Evolutionary conservation across 2,329 filamentous ascomycete genomes (phyloP).

Genomic region (Fusarium euwallaceae): DNA sequence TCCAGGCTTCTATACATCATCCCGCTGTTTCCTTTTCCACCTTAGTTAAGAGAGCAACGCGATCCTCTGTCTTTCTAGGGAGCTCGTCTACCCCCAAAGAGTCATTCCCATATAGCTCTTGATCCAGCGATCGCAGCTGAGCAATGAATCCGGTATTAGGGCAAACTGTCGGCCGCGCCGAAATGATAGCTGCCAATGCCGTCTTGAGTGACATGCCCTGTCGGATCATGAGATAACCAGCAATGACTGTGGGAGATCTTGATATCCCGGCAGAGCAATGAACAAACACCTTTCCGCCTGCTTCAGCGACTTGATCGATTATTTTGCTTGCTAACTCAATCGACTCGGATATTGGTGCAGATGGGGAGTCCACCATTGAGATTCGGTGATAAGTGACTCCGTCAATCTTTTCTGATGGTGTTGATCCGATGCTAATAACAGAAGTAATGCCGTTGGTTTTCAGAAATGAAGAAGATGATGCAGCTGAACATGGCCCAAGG

Average conservation of each 20-base stretch:
- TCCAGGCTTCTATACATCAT: not conserved
- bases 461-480: not conserved
- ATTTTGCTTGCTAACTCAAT: not conserved
- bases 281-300: not conserved
- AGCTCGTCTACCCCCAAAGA: not conserved
- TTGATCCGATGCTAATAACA: not conserved
- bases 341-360: not conserved
- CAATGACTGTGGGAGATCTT: not conserved
- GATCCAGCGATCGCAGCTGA: not conserved
- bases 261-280: slow-evolving; percentile 5
- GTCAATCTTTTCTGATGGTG: not conserved
- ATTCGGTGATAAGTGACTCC: not conserved
- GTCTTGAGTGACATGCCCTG: not conserved
- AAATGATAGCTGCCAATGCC: not conserved
- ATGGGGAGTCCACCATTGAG: not conserved
- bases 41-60: not conserved
- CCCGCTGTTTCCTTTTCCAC: not conserved
- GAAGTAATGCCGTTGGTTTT: not conserved
- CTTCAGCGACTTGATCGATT: not conserved
- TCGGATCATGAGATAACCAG: not conserved
- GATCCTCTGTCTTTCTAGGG: not conserved
- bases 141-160: not conserved
- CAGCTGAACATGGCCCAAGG: slow-evolving; percentile 1
- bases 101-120: not conserved
- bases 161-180: not conserved